Percentiles rank a stretch among this genome's conserved stretches.
These are phyloP conservation scores for Cladosporium austrohemisphaericum DNA, from an alignment of 2,329 filamentous ascomycete genomes.

Conservation along the genomic window DNA sequence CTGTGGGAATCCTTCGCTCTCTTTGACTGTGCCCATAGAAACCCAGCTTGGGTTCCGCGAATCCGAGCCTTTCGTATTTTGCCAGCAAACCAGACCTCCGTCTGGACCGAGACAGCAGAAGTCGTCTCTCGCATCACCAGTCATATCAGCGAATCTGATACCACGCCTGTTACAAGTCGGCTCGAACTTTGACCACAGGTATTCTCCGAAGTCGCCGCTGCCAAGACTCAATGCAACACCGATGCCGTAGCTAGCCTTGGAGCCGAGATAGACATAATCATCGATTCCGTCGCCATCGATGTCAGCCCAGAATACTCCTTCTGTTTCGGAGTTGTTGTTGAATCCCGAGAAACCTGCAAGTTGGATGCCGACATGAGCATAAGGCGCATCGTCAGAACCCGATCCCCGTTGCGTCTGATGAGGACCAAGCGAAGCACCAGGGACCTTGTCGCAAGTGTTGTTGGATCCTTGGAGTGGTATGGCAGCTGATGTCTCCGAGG, in stretches of 20 bases:
- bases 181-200: constrained; percentile 5
- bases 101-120: constrained; percentile 15
- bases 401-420: constrained; percentile 15
- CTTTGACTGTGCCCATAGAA: constrained; percentile 12
- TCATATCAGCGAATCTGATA: constrained; percentile 13
- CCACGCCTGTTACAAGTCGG: constrained; percentile 7
- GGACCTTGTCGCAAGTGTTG: constrained; percentile 2
- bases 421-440: constrained; percentile 4
- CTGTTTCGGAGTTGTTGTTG: constrained; percentile 7
- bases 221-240: constrained; percentile 11
- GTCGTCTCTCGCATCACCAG: constrained; percentile 13
- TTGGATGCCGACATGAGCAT: constrained; percentile 1
- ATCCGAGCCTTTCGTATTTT: constrained; percentile 6
- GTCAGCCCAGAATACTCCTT: constrained; percentile 16
- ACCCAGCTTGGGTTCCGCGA: constrained; percentile 8
- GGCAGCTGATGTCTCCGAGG: not conserved
- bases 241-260: constrained; percentile 3
- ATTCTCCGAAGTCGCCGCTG: not conserved
- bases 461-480: not conserved
- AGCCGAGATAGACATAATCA: constrained; percentile 14
- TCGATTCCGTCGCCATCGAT: constrained; percentile 14
- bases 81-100: constrained; percentile 13
- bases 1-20: constrained; percentile 13
- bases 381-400: constrained; percentile 10
- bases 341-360: constrained; percentile 2